Conservation (phyloP, 768 basidiomycete genomes). For the Grammothele lineata region DNA sequence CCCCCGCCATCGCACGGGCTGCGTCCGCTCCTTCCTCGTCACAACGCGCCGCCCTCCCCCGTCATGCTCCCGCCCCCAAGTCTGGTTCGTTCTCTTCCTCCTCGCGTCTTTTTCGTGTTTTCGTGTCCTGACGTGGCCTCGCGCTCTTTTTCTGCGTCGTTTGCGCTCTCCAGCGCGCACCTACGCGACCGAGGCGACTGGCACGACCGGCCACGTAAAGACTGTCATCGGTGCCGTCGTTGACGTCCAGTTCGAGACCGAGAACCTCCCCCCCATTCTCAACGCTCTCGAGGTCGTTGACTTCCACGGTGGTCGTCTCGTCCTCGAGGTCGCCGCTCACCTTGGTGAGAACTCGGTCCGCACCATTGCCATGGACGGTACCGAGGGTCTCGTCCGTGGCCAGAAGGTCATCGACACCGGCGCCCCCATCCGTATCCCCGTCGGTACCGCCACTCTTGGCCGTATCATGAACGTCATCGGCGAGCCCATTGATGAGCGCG, state of each 20-base stretch:
- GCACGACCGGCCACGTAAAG: constrained; percentile 76
- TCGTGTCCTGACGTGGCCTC: constrained; percentile 10
- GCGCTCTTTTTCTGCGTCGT: constrained; percentile 16
- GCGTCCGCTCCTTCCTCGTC: constrained; percentile 42
- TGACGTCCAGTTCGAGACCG: constrained; percentile 96
- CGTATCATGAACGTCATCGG: constrained; percentile 99
- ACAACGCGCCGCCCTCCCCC: constrained; percentile 42
- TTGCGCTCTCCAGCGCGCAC: constrained; percentile 54
- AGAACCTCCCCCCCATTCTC: constrained; percentile 93
- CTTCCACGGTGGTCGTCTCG: constrained; percentile 92
- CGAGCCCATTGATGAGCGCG: constrained; percentile 99
- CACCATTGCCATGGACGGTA: constrained; percentile 99
- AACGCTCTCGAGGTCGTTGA: constrained; percentile 98
- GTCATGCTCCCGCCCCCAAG: constrained; percentile 45
- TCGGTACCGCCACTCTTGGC: constrained; percentile 90
- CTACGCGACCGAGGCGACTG: constrained; percentile 89
- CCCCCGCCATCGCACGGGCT: constrained; percentile 52
- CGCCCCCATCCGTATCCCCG: constrained; percentile 93
- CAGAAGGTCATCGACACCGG: constrained; percentile 97
- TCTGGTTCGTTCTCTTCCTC: constrained; percentile 42
- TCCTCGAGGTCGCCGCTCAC: constrained; percentile 98
- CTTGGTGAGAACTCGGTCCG: constrained; percentile 99
- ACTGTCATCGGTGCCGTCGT: constrained; percentile 99
- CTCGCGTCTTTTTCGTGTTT: neutral
- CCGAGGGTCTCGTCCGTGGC: constrained; percentile 99